Evolutionary conservation across 2,329 filamentous ascomycete genomes (phyloP).

Genomic region (Biscogniauxia marginata): DNA sequence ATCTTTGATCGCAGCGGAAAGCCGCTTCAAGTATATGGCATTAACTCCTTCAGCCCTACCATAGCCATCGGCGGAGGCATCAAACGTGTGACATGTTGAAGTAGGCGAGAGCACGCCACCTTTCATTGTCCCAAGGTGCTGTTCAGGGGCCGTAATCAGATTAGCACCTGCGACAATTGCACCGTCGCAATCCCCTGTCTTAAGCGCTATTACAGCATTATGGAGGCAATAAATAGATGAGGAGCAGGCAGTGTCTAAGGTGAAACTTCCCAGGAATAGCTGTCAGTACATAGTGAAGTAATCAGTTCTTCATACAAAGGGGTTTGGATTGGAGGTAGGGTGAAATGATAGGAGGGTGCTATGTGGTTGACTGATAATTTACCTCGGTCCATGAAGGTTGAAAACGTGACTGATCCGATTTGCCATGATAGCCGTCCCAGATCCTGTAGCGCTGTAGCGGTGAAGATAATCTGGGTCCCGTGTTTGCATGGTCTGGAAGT

Average conservation of each 20-base stretch:
- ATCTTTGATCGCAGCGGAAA: constrained; percentile 38
- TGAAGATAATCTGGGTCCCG: constrained; percentile 23
- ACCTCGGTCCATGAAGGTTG: constrained; percentile 28
- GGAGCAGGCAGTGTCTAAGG: constrained; percentile 34
- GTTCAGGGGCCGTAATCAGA: constrained; percentile 21
- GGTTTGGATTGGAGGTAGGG: no score
- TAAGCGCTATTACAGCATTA: constrained; percentile 15
- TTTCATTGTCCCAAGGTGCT: constrained; percentile 18
- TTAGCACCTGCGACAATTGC: constrained; percentile 28
- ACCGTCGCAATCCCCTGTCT: constrained; percentile 18
- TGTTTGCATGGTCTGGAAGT: constrained; percentile 17
- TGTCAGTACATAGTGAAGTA: no score
- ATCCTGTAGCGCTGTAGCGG: constrained; percentile 28
- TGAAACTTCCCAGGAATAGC: constrained; percentile 15
- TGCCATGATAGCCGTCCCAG: constrained; percentile 23
- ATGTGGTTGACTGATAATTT: no score
- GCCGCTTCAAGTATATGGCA: constrained; percentile 43
- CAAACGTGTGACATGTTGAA: constrained; percentile 39
- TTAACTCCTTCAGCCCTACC: constrained; percentile 49
- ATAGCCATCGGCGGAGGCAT: constrained; percentile 48
- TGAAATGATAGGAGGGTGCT: no score
- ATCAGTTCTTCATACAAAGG: no score
- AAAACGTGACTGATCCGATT: constrained; percentile 34
- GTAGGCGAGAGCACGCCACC: constrained; percentile 36
- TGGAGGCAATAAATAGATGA: constrained; percentile 28